A percentile compares a stretch with the other conserved stretches of the same genome.
phyloP scores from a whole-genome alignment of 805 yeast genomes.

The Wickerhamiella hasegawae region DNA sequence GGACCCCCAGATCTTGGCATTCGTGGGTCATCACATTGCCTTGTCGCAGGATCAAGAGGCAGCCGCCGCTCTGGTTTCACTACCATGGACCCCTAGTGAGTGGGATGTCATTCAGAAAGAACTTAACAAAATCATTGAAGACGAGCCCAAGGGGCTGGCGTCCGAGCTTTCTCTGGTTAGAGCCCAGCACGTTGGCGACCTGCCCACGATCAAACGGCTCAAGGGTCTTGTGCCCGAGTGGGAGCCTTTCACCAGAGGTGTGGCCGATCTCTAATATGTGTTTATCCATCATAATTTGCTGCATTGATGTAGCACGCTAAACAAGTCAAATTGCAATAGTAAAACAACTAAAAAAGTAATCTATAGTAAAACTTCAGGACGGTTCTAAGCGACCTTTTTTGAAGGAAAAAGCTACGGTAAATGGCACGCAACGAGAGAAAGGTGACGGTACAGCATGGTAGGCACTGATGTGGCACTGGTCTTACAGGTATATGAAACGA shows the following conservation, averaged over 20 bases:
- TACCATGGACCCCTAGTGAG: constrained; percentile 3
- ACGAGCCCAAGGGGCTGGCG: constrained; percentile 3
- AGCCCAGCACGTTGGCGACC: constrained; percentile 7
- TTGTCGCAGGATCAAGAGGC: background rate
- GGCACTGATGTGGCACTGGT: too few species aligned
- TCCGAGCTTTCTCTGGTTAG: constrained; percentile 4
- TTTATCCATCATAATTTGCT: too few species aligned
- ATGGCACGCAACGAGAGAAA: too few species aligned
- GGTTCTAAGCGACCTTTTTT: too few species aligned
- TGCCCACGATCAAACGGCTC: constrained; percentile 1
- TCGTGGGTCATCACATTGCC: constrained; percentile 1
- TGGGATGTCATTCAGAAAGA: constrained; percentile 3
- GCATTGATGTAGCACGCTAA: too few species aligned
- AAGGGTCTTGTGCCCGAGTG: constrained; percentile 1
- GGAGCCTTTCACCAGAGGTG: too few species aligned
- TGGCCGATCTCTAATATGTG: background rate
- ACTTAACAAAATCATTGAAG: background rate
- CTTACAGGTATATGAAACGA: too few species aligned
- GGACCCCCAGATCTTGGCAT: background rate
- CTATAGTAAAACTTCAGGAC: too few species aligned
- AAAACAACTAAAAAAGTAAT: too few species aligned
- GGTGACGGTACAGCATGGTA: too few species aligned
- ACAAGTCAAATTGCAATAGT: too few species aligned
- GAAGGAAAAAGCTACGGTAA: too few species aligned
- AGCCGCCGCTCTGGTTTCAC: constrained; percentile 2